Base-by-base conservation (phyloP, 352 stramenopile species). In the Phytophthora tentaculata region DNA sequence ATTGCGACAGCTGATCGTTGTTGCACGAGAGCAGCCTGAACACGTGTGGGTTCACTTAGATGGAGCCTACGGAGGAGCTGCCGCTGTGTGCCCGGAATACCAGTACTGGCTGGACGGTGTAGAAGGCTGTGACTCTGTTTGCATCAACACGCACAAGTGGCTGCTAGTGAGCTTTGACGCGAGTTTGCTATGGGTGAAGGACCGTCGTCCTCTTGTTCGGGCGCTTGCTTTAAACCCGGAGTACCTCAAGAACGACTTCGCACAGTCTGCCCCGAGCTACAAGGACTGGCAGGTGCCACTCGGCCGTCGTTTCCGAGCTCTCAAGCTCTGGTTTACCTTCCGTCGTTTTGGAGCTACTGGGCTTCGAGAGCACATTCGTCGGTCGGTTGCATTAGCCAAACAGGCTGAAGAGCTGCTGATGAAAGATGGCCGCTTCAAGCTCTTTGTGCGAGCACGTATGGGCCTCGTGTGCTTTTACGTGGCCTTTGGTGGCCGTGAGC, bases 111-210 rank as follows among this genome's bases (percentile, higher is more conserved):
- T 91, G 28, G 60, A 81, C 37, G 86, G 83, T 16, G 66, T 77
- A 10, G 83, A 94, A 64, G 71, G 81, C 22, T 81, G 76, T 26
- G 82, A 94, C 65, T 92, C 80, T 24, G 69, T 94, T 66, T 83
- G 82, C 50, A 67, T 90, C 59, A 94, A 94, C 64, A 78, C 75
- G 43, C 84, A 91, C 80, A 94, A 94, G 72, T 91, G 84, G 83
- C 67, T 92, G 20, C 76, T 92, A 19, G 69, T 89, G 47, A 82
- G 76, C 56, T 88, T 89, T 23, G 82, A 91, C 64, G 86, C 81
- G 50, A 87, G 78, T 65, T 28, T 89, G 48, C 59, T 91, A 20
- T 93, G 82, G 77, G 82, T 93, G 17, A 78, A 76, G 52, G 78
- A 94, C 51, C 77, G 79, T 14, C 66, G 73, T 9, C 84, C 73